A percentile compares a stretch with the other conserved stretches of the same genome.
phyloP scores from a whole-genome alignment of 2,329 filamentous ascomycete species.

The Beauveria sp. region DNA sequence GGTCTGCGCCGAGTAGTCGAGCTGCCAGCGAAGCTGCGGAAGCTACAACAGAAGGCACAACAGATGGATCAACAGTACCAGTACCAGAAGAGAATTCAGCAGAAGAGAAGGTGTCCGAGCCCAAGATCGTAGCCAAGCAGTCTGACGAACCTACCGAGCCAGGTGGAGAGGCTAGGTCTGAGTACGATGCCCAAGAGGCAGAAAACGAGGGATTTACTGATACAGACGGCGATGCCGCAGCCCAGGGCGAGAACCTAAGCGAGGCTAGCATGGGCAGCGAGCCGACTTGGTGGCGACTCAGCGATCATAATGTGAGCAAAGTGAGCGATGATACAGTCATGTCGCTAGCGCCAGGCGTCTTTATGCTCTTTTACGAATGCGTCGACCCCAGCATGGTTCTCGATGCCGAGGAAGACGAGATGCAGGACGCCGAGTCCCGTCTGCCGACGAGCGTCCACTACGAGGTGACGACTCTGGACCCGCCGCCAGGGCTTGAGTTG shows the following conservation, averaged over 20 bases:
- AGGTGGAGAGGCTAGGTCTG: not conserved
- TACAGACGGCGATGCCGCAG: not conserved
- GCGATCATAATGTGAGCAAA: constrained; percentile 74
- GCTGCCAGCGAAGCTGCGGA: not conserved
- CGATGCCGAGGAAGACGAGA: constrained; percentile 21
- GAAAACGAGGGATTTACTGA: not conserved
- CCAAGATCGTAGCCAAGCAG: not conserved
- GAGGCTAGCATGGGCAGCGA: not conserved
- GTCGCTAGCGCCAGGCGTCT: constrained; percentile 66
- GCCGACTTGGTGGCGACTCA: constrained; percentile 64
- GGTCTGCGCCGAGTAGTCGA: constrained; percentile 9
- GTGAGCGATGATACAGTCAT: constrained; percentile 69
- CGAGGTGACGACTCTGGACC: not conserved
- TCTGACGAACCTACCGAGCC: not conserved
- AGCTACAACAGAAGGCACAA: not conserved
- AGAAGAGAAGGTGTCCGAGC: not conserved
- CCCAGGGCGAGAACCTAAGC: not conserved
- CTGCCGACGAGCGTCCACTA: not conserved
- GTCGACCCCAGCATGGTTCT: constrained; percentile 47
- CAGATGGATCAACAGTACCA: not conserved
- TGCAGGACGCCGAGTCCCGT: constrained; percentile 5
- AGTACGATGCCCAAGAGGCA: not conserved
- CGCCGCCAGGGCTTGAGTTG: not conserved
- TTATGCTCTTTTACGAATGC: constrained; percentile 95
- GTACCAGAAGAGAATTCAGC: not conserved